Evolutionary conservation across 1,284 basidiomycete species (phyloP).

Genomic region (Ganoderma multipileum): DNA sequence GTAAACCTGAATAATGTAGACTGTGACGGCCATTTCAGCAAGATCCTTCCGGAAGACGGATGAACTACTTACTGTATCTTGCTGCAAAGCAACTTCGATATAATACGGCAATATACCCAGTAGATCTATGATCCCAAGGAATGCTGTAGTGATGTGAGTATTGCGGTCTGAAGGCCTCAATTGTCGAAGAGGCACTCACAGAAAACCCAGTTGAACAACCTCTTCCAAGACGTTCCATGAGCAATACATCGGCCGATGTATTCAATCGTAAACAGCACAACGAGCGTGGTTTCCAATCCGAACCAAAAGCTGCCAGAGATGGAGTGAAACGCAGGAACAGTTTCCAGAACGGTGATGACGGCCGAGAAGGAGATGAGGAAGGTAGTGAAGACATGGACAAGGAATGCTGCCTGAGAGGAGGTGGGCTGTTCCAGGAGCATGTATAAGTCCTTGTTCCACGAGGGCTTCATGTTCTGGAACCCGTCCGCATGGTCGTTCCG

Average conservation of each 20-base stretch:
- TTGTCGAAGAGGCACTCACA: slow-evolving; percentile 54
- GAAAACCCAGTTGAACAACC: slow-evolving; percentile 68
- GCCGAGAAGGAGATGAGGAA: slow-evolving; percentile 74
- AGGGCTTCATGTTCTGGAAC: slow-evolving; percentile 49
- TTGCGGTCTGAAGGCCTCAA: neutral
- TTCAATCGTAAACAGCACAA: slow-evolving; percentile 85
- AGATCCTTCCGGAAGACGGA: neutral
- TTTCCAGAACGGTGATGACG: slow-evolving; percentile 84
- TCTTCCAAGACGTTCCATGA: slow-evolving; percentile 68
- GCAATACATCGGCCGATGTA: slow-evolving; percentile 70
- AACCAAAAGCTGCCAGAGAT: slow-evolving; percentile 80
- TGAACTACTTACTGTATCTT: slow-evolving; percentile 75
- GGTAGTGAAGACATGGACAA: slow-evolving; percentile 69
- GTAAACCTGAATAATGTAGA: slow-evolving; percentile 89
- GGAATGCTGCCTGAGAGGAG: slow-evolving; percentile 69
- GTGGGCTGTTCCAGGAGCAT: slow-evolving; percentile 73
- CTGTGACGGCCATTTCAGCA: slow-evolving; percentile 43
- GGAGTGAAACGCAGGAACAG: slow-evolving; percentile 81
- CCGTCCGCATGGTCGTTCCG: slow-evolving; percentile 34
- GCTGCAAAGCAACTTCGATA: slow-evolving; percentile 80
- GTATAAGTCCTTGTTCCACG: slow-evolving; percentile 64
- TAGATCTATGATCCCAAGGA: slow-evolving; percentile 86
- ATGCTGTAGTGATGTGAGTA: slow-evolving; percentile 53
- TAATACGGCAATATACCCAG: slow-evolving; percentile 89
- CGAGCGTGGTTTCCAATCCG: slow-evolving; percentile 79